Conservation (phyloP, 2,329 filamentous ascomycete species). For the Scytalidium sp. region DNA sequence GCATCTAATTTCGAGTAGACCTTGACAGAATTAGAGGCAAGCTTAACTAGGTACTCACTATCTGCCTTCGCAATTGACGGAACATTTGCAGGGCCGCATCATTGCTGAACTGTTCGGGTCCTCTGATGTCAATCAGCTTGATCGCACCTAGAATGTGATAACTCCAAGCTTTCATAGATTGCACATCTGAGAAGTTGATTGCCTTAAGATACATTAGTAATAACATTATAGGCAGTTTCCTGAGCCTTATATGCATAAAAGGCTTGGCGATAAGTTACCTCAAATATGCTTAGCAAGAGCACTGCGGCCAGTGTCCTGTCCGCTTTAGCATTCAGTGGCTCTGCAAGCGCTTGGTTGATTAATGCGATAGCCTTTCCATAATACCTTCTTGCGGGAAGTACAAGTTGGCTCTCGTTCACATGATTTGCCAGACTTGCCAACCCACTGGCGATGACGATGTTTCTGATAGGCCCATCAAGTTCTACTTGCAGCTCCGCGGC, state of each 20-base stretch:
- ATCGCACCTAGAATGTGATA: slow-evolving; percentile 50
- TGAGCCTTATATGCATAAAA: slow-evolving; percentile 50
- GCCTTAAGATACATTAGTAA: slow-evolving; percentile 43
- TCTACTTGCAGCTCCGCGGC: slow-evolving; percentile 26
- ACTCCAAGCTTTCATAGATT: slow-evolving; percentile 49
- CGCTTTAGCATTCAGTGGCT: slow-evolving; percentile 43
- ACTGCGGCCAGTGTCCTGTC: slow-evolving; percentile 54
- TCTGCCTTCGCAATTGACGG: slow-evolving; percentile 39
- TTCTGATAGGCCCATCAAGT: slow-evolving; percentile 36
- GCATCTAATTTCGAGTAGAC: not conserved
- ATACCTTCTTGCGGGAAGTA: slow-evolving; percentile 46
- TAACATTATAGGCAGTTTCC: slow-evolving; percentile 52
- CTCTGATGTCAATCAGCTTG: slow-evolving; percentile 45
- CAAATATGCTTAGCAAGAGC: slow-evolving; percentile 52
- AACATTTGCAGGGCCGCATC: slow-evolving; percentile 49
- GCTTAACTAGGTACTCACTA: slow-evolving; percentile 27
- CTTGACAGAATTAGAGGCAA: not conserved
- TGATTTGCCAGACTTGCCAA: slow-evolving; percentile 14
- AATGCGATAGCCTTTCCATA: slow-evolving; percentile 50
- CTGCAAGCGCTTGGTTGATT: slow-evolving; percentile 46
- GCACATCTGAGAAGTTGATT: slow-evolving; percentile 49
- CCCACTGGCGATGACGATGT: slow-evolving; percentile 41
- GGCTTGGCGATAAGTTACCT: slow-evolving; percentile 44
- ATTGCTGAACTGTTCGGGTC: slow-evolving; percentile 44
- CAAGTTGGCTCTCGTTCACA: slow-evolving; percentile 44